Evolutionary conservation across 2,329 filamentous ascomycete species (phyloP).

Genomic region (Nigrospora oryzae): DNA sequence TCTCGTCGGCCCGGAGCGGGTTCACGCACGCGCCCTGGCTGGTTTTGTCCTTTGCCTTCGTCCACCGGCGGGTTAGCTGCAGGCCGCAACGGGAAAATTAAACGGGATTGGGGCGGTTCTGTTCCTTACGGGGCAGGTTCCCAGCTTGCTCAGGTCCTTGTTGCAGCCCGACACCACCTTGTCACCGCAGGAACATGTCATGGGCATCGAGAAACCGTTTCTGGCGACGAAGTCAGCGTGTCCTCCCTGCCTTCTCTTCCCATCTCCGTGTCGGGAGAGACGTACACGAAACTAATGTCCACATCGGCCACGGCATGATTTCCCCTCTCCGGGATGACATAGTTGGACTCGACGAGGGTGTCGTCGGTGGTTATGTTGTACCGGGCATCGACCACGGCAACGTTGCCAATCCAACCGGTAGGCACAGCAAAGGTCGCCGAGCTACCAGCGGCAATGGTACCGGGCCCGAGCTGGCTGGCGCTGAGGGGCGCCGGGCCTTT

Average conservation of each 20-base stretch:
- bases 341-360: constrained; percentile 8
- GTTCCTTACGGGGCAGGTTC: constrained; percentile 8
- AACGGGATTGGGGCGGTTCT: not conserved
- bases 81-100: not conserved
- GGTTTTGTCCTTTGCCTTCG: constrained; percentile 1
- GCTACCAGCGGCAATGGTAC: constrained; percentile 5
- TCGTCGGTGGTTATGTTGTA: constrained; percentile 3
- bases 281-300: constrained; percentile 14
- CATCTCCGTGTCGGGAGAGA: not conserved
- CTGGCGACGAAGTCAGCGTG: not conserved
- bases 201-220: constrained; percentile 11
- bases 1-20: constrained; percentile 5
- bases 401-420: constrained; percentile 11
- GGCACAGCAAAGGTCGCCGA: constrained; percentile 8
- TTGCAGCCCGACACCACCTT: constrained; percentile 11
- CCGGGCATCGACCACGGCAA: constrained; percentile 8
- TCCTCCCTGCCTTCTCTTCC: not conserved
- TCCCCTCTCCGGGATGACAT: constrained; percentile 1
- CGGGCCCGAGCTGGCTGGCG: constrained; percentile 3
- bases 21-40: constrained; percentile 10
- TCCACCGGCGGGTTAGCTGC: not conserved
- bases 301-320: constrained; percentile 6
- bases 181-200: constrained; percentile 10
- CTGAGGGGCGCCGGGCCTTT: constrained; percentile 3
- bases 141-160: constrained; percentile 8